Conservation (phyloP, 2,329 filamentous ascomycete species). For the Gyromitra esculenta region DNA sequence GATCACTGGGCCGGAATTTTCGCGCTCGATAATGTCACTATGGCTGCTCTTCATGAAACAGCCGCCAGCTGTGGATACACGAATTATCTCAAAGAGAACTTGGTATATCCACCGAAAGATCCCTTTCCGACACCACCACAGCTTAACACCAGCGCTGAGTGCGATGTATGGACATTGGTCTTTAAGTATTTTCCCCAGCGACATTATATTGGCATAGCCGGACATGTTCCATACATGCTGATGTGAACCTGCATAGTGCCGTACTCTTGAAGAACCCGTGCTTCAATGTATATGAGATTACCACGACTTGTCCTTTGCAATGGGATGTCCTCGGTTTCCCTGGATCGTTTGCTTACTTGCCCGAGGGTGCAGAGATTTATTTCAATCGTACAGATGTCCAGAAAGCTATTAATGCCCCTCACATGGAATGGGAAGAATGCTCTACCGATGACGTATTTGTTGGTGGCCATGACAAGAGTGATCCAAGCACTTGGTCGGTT, state of each 20-base stretch:
- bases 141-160: conserved; percentile 49
- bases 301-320: conserved; percentile 66
- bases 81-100: conserved; percentile 69
- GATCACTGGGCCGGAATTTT: conserved; percentile 71
- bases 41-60: conserved; percentile 65
- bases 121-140: conserved; percentile 65
- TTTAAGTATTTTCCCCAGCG: conserved; percentile 33
- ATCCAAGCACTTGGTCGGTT: conserved; percentile 67
- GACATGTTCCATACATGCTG: neutral
- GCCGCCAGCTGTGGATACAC: conserved; percentile 71
- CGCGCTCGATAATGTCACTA: conserved; percentile 71
- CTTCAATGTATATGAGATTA: conserved; percentile 80
- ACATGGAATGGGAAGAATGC: conserved; percentile 69
- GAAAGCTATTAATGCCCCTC: conserved; percentile 72
- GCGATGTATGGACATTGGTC: conserved; percentile 44
- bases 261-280: conserved; percentile 74
- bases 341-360: conserved; percentile 66
- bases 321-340: conserved; percentile 57
- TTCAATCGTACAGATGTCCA: conserved; percentile 78
- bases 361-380: conserved; percentile 71
- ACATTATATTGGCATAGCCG: neutral
- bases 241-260: conserved; percentile 60
- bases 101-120: conserved; percentile 74
- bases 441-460: conserved; percentile 63
- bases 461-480: conserved; percentile 65